Evolutionary conservation across 108 stramenopile genomes (phyloP).

Genomic region (Stephanodiscus triporus): DNA sequence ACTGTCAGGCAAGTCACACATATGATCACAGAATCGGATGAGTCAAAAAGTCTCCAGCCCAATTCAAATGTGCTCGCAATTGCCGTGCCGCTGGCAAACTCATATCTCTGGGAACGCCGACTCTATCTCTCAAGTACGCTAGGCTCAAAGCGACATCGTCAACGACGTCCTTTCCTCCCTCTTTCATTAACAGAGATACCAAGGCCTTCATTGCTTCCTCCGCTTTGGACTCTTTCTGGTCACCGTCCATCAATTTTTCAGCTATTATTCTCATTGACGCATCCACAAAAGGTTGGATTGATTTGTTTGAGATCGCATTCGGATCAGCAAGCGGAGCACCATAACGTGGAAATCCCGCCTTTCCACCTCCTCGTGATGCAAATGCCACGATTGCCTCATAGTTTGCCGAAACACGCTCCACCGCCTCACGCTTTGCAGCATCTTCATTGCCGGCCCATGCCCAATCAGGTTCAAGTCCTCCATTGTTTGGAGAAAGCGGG

Average conservation of each 20-base stretch:
- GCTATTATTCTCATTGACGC: conserved; percentile 60
- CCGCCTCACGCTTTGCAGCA: conserved; percentile 77
- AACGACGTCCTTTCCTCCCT: conserved; percentile 63
- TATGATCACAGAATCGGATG: no score
- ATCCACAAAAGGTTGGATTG: conserved; percentile 65
- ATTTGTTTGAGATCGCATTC: conserved; percentile 74
- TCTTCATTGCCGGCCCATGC: conserved; percentile 68
- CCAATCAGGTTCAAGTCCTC: conserved; percentile 86
- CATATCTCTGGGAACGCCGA: conserved; percentile 95
- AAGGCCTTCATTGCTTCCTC: conserved; percentile 50
- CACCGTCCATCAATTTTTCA: conserved; percentile 63
- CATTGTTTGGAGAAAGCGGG: conserved; percentile 69
- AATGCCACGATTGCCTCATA: conserved; percentile 81
- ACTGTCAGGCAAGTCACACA: no score
- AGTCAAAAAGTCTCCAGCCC: conserved; percentile 58
- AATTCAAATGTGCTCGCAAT: conserved; percentile 81
- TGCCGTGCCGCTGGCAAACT: conserved; percentile 88
- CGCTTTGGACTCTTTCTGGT: conserved; percentile 15
- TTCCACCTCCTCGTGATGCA: conserved; percentile 87
- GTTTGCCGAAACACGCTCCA: conserved; percentile 81
- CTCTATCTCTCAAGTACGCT: conserved; percentile 87
- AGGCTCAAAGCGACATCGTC: conserved; percentile 59
- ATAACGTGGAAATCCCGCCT: conserved; percentile 77
- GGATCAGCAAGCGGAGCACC: conserved; percentile 88
- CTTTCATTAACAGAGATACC: conserved; percentile 49